Percentiles rank a stretch among this genome's conserved stretches.
These are phyloP conservation scores for Phyllosticta paracitricarpa DNA, from an alignment of 2,329 filamentous ascomycete genomes.

Conservation along the genomic window DNA sequence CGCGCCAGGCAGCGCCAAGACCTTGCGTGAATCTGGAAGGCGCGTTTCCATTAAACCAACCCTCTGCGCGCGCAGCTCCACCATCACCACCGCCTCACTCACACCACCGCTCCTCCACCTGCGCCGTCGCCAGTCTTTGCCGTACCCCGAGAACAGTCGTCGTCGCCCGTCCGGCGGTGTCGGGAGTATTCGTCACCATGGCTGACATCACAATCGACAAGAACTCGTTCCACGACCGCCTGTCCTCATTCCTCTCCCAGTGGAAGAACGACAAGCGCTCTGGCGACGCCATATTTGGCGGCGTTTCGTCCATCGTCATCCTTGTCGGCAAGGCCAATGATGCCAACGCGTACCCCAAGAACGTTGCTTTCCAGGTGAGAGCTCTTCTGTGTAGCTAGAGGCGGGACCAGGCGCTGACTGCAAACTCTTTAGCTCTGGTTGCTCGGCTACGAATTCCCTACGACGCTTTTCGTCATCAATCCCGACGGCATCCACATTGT, in stretches of 20 bases:
- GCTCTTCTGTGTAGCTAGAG: background rate
- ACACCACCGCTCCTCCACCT: constrained; percentile 11
- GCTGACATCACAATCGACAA: constrained; percentile 83
- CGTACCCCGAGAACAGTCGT: constrained; percentile 9
- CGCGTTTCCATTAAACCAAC: constrained; percentile 6
- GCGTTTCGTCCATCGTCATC: constrained; percentile 76
- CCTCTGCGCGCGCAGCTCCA: constrained; percentile 1
- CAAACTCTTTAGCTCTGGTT: constrained; percentile 77
- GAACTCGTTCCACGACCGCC: constrained; percentile 84
- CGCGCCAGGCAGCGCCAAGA: constrained; percentile 6
- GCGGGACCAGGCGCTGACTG: constrained; percentile 12
- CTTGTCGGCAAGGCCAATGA: constrained; percentile 95
- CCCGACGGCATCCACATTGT: constrained; percentile 81
- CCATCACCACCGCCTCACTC: constrained; percentile 2
- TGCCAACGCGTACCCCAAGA: constrained; percentile 80
- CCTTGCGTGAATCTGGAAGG: constrained; percentile 4
- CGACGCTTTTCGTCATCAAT: constrained; percentile 88
- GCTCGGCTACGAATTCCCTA: constrained; percentile 95
- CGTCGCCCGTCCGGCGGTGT: constrained; percentile 14
- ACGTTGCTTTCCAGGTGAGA: constrained; percentile 88
- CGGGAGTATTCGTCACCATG: constrained; percentile 37
- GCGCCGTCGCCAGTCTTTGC: constrained; percentile 11
- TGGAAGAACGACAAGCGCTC: constrained; percentile 96
- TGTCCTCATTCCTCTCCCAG: constrained; percentile 74
- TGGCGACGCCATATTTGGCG: constrained; percentile 74